Conservation (phyloP, 305 asterid genomes). For the Euphrasia arctica region DNA sequence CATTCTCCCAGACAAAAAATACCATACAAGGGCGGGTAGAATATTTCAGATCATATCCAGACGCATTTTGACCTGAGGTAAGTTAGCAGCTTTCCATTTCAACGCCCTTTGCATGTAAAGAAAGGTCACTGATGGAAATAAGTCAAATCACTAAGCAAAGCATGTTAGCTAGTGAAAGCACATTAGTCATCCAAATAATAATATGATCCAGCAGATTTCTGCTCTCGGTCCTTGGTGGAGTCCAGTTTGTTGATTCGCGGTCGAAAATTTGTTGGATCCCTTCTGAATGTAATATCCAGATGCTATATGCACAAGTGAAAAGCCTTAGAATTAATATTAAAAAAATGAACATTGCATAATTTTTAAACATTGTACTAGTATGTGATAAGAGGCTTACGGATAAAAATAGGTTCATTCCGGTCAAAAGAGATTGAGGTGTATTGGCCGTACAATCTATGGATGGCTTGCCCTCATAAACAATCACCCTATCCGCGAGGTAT, state of each 20-base stretch:
- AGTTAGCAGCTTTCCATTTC: background rate
- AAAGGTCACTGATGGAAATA: background rate
- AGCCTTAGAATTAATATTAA: conserved; percentile 10
- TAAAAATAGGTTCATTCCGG: conserved; percentile 96
- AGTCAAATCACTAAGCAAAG: background rate
- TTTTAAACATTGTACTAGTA: background rate
- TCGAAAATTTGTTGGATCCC: conserved; percentile 88
- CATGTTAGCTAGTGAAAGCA: background rate
- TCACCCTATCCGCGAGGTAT: conserved; percentile 94
- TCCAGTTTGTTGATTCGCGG: conserved; percentile 93
- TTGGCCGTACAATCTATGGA: conserved; percentile 86
- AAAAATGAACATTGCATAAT: background rate
- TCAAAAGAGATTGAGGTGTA: conserved; percentile 88
- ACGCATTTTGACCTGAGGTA: background rate
- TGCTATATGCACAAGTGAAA: conserved; percentile 50
- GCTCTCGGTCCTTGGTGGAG: conserved; percentile 93
- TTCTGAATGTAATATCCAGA: conserved; percentile 87
- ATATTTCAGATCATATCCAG: background rate
- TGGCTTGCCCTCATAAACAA: conserved; percentile 87
- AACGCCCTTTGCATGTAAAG: background rate
- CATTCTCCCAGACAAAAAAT: no score
- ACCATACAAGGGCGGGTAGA: no score
- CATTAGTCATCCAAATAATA: conserved; percentile 76
- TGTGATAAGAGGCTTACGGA: conserved; percentile 50
- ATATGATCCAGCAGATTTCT: conserved; percentile 82